Conservation (phyloP, 139 green algal genomes). For the Dunaliella primolecta region DNA sequence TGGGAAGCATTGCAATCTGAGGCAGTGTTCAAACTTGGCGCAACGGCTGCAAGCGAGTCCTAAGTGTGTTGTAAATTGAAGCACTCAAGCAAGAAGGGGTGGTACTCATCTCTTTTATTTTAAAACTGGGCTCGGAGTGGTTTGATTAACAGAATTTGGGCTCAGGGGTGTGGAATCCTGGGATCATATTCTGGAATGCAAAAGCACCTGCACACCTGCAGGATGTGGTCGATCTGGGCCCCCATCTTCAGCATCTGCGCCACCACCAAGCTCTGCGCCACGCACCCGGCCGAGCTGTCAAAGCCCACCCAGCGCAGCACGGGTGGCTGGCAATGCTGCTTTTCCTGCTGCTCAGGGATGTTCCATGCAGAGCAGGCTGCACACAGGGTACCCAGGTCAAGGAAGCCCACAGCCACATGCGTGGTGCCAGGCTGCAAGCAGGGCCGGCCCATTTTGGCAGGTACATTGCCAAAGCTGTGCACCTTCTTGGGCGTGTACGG, state of each 20-base stretch:
- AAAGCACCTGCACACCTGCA: no score
- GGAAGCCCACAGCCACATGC: constrained; percentile 52
- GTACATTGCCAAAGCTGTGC: background rate
- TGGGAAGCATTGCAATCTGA: no score
- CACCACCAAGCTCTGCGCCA: constrained; percentile 46
- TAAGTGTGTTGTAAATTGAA: no score
- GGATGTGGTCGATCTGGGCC: constrained; percentile 17
- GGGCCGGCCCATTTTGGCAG: background rate
- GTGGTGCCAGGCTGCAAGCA: constrained; percentile 18
- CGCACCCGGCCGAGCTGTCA: constrained; percentile 31
- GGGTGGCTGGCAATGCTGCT: background rate
- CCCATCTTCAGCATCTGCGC: constrained; percentile 38
- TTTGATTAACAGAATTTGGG: no score
- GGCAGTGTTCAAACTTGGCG: no score
- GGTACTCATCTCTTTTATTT: no score
- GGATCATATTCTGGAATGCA: no score
- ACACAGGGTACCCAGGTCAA: constrained; percentile 39
- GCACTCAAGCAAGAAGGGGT: no score
- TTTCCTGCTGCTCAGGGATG: background rate
- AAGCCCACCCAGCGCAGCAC: constrained; percentile 42
- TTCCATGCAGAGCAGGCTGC: no score
- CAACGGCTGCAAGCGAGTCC: no score
- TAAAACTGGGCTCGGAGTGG: no score
- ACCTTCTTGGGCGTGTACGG: background rate
- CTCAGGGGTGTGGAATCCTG: no score